A percentile compares a stretch with the other conserved stretches of the same genome.
Conservation (phyloP, 352 stramenopile genomes). For the Pythium biforme region DNA sequence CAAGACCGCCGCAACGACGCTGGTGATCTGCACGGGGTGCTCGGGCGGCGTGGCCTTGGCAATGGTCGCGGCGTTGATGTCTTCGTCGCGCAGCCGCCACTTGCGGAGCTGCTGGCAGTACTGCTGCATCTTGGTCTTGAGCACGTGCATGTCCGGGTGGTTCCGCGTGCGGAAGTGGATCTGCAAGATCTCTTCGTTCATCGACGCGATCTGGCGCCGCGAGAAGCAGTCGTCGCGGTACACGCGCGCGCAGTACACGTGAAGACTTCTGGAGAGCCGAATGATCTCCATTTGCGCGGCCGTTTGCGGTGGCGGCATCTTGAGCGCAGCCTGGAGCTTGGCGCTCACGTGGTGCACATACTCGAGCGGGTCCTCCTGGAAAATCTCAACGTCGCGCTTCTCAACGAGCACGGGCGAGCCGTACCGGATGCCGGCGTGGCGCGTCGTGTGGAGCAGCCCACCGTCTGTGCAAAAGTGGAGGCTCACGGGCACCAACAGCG, state of each 20-base stretch:
- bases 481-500: slow-evolving; percentile 58
- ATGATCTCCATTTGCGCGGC: slow-evolving; percentile 69
- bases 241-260: slow-evolving; percentile 70
- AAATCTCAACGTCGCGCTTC: slow-evolving; percentile 54
- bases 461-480: slow-evolving; percentile 61
- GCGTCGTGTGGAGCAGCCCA: slow-evolving; percentile 42
- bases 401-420: slow-evolving; percentile 64
- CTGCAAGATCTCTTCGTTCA: slow-evolving; percentile 81
- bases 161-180: slow-evolving; percentile 74
- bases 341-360: slow-evolving; percentile 65
- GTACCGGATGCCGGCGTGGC: slow-evolving; percentile 60
- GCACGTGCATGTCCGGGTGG: slow-evolving; percentile 64
- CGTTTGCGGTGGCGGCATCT: slow-evolving; percentile 52
- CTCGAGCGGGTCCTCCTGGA: slow-evolving; percentile 58
- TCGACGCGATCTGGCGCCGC: slow-evolving; percentile 63
- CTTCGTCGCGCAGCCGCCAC: slow-evolving; percentile 66
- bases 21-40: slow-evolving; percentile 45
- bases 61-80: slow-evolving; percentile 61
- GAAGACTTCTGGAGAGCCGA: slow-evolving; percentile 58
- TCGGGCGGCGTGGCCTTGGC: slow-evolving; percentile 42
- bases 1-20: slow-evolving; percentile 39
- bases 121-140: slow-evolving; percentile 63
- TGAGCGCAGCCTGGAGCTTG: slow-evolving; percentile 49
- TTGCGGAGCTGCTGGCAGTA: slow-evolving; percentile 60
- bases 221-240: slow-evolving; percentile 72